Conservation (phyloP, 1,139 yeast genomes). For the Yamadazyma triangularis region DNA sequence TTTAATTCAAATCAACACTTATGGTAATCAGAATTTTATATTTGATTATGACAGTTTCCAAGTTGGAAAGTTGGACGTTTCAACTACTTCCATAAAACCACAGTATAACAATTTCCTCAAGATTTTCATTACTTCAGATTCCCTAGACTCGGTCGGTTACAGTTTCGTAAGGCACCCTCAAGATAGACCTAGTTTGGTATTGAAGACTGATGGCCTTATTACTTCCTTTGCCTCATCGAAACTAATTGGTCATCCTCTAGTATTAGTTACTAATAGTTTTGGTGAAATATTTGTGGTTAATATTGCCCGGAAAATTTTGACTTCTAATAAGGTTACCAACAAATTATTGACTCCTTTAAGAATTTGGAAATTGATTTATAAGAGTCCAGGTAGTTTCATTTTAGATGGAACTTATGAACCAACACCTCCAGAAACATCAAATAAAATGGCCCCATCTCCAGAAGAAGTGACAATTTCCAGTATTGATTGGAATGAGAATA, state of each 20-base stretch:
- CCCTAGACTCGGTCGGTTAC: conserved; percentile 27
- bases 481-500: conserved; percentile 59
- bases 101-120: conserved; percentile 24
- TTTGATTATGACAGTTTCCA: conserved; percentile 39
- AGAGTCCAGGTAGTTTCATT: conserved; percentile 11
- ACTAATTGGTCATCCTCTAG: conserved; percentile 53
- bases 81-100: conserved; percentile 22
- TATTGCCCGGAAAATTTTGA: conserved; percentile 32
- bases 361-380: conserved; percentile 28
- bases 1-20: conserved; percentile 40
- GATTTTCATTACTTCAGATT: conserved; percentile 20
- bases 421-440: conserved; percentile 24
- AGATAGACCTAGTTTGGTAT: conserved; percentile 25
- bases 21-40: conserved; percentile 43
- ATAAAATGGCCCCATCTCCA: conserved; percentile 42
- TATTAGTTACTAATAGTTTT: conserved; percentile 57
- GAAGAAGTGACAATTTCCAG: conserved; percentile 50
- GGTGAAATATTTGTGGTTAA: conserved; percentile 46
- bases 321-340: conserved; percentile 27
- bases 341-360: conserved; percentile 29
- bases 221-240: conserved; percentile 28
- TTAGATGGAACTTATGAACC: conserved; percentile 24
- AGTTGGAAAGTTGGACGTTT: conserved; percentile 25
- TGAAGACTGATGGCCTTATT: conserved; percentile 29
- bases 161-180: conserved; percentile 31